Conservation (phyloP, 257 asterid genomes). For the Solanum virginianum region DNA sequence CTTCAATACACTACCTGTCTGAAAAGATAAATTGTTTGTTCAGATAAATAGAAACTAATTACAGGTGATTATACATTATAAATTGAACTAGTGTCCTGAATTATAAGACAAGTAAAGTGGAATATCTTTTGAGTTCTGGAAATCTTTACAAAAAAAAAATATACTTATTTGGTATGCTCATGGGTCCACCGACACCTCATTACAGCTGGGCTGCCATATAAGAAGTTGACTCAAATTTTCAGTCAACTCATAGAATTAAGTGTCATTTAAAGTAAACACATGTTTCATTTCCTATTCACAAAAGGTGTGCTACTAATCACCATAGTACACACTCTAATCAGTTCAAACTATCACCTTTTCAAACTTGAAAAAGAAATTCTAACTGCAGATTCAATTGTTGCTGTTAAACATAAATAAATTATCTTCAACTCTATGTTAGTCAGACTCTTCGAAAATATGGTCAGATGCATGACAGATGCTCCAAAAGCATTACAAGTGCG, state of each 20-base stretch:
- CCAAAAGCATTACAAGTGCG: not conserved
- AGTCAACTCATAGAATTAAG: slow-evolving; percentile 19
- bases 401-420: not conserved
- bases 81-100: not conserved
- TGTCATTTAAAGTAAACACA: not conserved
- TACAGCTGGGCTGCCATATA: slow-evolving; percentile 33
- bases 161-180: not conserved
- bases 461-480: not conserved
- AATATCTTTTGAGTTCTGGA: not conserved
- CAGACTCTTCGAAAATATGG: not conserved
- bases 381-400: not conserved
- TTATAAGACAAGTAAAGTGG: not conserved
- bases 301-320: not conserved
- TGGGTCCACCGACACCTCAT: slow-evolving; percentile 14
- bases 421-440: not conserved
- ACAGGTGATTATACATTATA: not conserved
- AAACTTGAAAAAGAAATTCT: not conserved
- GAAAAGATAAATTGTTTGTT: not conserved
- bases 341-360: not conserved
- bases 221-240: slow-evolving; percentile 19
- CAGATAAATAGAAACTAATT: not conserved
- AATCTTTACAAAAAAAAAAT: not conserved
- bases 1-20: not conserved
- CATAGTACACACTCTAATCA: not conserved
- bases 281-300: not conserved